Conservation (phyloP, 257 asterid genomes). For the Fraxinus quadrangulata region DNA sequence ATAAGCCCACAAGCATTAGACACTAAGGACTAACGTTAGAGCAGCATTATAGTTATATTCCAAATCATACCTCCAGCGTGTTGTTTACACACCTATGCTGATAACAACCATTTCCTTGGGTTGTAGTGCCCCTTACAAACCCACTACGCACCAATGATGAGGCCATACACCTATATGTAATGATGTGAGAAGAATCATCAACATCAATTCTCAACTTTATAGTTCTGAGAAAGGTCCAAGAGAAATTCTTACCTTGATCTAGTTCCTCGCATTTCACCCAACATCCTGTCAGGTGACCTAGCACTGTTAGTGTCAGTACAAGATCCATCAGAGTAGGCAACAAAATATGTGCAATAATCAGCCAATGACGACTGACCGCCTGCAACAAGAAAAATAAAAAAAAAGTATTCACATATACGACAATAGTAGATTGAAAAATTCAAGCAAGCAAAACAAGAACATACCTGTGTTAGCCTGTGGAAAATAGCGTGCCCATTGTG, state of each 20-base stretch:
- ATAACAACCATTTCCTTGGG: conserved; percentile 95
- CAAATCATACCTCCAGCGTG: conserved; percentile 65
- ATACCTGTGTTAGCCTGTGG: conserved; percentile 87
- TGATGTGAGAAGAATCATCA: conserved; percentile 10
- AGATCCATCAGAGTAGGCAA: conserved; percentile 98
- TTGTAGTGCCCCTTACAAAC: conserved; percentile 85
- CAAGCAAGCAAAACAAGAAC: conserved; percentile 15
- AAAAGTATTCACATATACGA: not conserved
- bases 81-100: conserved; percentile 77
- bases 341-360: conserved; percentile 96
- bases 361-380: conserved; percentile 99
- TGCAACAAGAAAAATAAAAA: conserved; percentile 35
- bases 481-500: conserved; percentile 93
- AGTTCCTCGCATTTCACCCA: conserved; percentile 96
- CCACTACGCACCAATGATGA: conserved; percentile 89
- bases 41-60: conserved; percentile 12
- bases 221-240: not conserved
- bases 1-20: not conserved
- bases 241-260: conserved; percentile 61
- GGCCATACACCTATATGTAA: conserved; percentile 76
- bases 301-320: conserved; percentile 96
- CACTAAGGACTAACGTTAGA: not conserved
- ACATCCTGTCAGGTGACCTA: conserved; percentile 92
- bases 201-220: not conserved
- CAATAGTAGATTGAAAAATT: not conserved